Evolutionary conservation across 192 early-diverging fungal genomes (phyloP).

Genomic region (Backusella westeae): DNA sequence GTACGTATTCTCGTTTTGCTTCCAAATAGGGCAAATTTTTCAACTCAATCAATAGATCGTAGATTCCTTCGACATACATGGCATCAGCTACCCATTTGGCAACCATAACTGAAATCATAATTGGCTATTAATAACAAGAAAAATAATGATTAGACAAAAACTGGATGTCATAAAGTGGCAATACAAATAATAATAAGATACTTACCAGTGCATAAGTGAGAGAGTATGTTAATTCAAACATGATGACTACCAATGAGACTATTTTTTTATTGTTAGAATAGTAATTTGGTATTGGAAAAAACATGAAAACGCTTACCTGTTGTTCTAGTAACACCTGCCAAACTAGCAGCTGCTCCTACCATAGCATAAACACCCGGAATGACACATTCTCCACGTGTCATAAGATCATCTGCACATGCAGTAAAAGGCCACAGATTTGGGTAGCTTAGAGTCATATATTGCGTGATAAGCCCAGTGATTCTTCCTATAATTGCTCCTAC

Average conservation of each 20-base stretch:
- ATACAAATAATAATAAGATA: not conserved
- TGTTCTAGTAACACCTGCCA: constrained; percentile 84
- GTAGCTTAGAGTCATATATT: constrained; percentile 53
- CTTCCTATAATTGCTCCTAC: constrained; percentile 92
- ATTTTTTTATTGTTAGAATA: not conserved
- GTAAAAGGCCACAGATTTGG: constrained; percentile 71
- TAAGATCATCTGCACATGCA: constrained; percentile 70
- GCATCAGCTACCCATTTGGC: constrained; percentile 78
- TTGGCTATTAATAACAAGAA: constrained; percentile 21
- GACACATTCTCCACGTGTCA: constrained; percentile 62
- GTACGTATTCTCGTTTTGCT: constrained; percentile 69
- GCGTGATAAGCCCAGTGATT: constrained; percentile 82
- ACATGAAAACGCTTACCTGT: constrained; percentile 44
- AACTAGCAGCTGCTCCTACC: constrained; percentile 87
- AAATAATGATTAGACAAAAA: constrained; percentile 3
- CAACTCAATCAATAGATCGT: constrained; percentile 69
- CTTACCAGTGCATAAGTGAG: constrained; percentile 77
- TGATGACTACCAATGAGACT: constrained; percentile 90
- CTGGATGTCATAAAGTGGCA: not conserved
- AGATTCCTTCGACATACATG: constrained; percentile 61
- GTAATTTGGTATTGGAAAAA: not conserved
- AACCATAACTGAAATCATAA: constrained; percentile 36
- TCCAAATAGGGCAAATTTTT: constrained; percentile 77
- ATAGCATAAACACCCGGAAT: constrained; percentile 96
- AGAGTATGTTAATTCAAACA: constrained; percentile 98